These are phyloP conservation scores for Leucocoprinus leucothites DNA, from an alignment of 768 basidiomycete genomes.

Conservation along the genomic window DNA sequence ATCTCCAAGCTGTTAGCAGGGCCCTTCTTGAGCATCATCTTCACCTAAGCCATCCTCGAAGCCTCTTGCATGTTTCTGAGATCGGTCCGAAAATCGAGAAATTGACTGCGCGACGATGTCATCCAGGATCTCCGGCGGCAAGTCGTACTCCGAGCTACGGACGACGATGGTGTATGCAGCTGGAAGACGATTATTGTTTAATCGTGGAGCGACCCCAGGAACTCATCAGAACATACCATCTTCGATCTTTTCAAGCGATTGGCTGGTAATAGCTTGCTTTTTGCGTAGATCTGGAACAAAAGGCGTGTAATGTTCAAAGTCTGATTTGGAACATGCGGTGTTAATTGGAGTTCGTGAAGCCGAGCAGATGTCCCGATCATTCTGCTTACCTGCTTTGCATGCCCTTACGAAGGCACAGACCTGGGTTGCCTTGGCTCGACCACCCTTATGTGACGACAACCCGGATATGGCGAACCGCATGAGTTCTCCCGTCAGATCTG, in stretches of 20 bases:
- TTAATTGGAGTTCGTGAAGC: background rate
- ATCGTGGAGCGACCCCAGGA: background rate
- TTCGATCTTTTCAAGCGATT: conserved; percentile 95
- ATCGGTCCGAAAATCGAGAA: conserved; percentile 23
- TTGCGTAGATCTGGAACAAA: conserved; percentile 72
- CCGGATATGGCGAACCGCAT: conserved; percentile 94
- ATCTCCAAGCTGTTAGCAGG: no score
- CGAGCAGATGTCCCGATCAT: background rate
- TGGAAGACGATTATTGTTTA: conserved; percentile 23
- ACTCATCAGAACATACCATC: conserved; percentile 51
- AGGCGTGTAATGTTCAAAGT: conserved; percentile 76
- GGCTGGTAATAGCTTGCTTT: conserved; percentile 83
- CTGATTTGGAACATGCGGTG: conserved; percentile 24
- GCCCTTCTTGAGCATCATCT: conserved; percentile 13
- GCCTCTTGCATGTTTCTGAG: conserved; percentile 12
- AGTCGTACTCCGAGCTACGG: conserved; percentile 69
- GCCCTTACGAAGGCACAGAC: conserved; percentile 70
- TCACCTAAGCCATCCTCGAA: conserved; percentile 14
- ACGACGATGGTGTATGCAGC: conserved; percentile 73
- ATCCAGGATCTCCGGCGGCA: conserved; percentile 64
- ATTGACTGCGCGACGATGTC: conserved; percentile 59
- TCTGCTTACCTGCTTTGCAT: conserved; percentile 64
- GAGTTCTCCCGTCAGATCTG: conserved; percentile 94
- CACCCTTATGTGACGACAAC: conserved; percentile 57
- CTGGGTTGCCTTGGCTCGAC: conserved; percentile 56